Base-by-base conservation (phyloP, 1,284 basidiomycete genomes). In the Malassezia globosa region DNA sequence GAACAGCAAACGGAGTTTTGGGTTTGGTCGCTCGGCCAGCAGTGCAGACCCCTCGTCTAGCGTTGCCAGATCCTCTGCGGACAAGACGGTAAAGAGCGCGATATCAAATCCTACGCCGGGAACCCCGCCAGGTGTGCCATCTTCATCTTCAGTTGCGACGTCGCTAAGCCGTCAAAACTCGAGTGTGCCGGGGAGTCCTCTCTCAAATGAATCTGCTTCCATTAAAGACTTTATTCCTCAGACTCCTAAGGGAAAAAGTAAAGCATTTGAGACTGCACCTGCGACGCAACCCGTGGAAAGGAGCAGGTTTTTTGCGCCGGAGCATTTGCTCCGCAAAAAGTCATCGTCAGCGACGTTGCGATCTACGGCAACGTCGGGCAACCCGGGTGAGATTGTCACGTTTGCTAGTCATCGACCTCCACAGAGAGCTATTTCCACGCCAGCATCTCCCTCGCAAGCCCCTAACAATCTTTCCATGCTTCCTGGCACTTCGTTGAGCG, bases 11-110 rank as follows among this genome's bases (percentile, higher is more conserved):
- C 42, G 35, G 3, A 22, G 26, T 4, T 51, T 46, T n/a, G 21
- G 41, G n/a, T 48, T 48, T 19, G 33, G 47, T 14, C 40, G 48
- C 29, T 24, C 31, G 1, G 25, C 25, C 39, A 41, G 25, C 8
- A 27, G 39, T 16, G 31, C 25, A 5, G 39, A 41, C 22, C 26
- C 39, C 25, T 11, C 22, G 26, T 8, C 29, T 31, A n/a, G 29
- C 29, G 29, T n/a, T n/a, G n/a, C n/a, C n/a, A n/a, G n/a, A n/a
- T n/a, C n/a, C n/a, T n/a, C n/a, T n/a, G n/a, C n/a, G n/a, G n/a
- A n/a, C n/a, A n/a, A n/a, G n/a, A n/a, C n/a, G n/a, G n/a, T n/a
- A n/a, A n/a, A n/a, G n/a, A n/a, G n/a, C n/a, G n/a, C n/a, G n/a
- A n/a, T n/a, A n/a, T n/a, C n/a, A n/a, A n/a, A n/a, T n/a, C n/a